Base-by-base conservation (phyloP, 2,329 filamentous ascomycete species). In the Dryadomyces quercus-mongolicae region DNA sequence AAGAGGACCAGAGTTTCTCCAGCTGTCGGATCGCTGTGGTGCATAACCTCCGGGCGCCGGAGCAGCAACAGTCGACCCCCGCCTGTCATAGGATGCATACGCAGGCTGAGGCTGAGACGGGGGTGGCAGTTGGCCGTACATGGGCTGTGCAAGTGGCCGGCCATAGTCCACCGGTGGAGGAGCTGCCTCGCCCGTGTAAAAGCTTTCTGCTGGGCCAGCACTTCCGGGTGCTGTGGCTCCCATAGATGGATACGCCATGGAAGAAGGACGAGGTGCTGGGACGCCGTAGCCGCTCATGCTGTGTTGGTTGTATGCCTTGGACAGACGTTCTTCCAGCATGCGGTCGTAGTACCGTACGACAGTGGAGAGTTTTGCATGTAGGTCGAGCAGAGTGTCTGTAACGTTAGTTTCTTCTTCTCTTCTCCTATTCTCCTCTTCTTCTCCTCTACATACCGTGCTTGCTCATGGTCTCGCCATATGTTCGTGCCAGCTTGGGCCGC, bases 401-500 rank as follows among this genome's bases (percentile, higher is more conserved):
- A 31, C 4, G 25, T 31, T 31, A 31, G 25, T 31, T 31, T 31
- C 25, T 31, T 31, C 8, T 31, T 31, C 8, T 31, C 8, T 31
- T 31, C 8, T 31, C 8, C 25, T 31, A 5, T 31, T 31, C 8
- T 31, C 8, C 8, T 31, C 25, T 31, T 8, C 25, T 8, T 31
- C 25, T 31, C 25, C 25, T 36, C 13, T 34, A 52, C 42, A 6
- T 18, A 88, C 88, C 91, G 68, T 97, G 93, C 70, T 98, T 98
- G 79, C 93, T 97, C 93, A 98, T 97, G 0, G 93, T 96, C 72
- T 98, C 93, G 54, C 93, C 93, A 65, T 97, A 96, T 0, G 92
- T 96, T 55, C 93, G 81, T 5, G 93, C 93, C 54, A 98, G 75
- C 68, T 98, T 98, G 1, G 93, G 93, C 51, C 93, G 81, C 58